Conservation (phyloP, 169 alveolate genomes). For the Plasmodium malariae region DNA sequence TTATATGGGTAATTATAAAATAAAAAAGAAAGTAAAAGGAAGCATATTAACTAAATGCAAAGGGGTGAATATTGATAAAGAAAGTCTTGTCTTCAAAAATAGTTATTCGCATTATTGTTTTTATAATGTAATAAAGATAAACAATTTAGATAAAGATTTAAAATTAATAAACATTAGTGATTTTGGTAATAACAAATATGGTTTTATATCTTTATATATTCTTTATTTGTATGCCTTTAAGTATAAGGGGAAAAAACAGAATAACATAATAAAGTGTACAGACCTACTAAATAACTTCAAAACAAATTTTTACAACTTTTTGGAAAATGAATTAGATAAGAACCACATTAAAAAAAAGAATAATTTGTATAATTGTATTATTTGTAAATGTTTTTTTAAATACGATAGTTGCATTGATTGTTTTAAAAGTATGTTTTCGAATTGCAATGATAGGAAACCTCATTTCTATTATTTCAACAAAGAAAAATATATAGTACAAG, state of each 20-base stretch:
- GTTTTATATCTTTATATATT: constrained; percentile 44
- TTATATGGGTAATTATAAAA: constrained; percentile 71
- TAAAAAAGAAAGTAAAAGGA: constrained; percentile 10
- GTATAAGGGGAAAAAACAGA: constrained; percentile 17
- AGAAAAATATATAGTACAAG: constrained; percentile 40
- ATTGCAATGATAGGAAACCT: background rate
- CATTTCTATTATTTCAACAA: constrained; percentile 6
- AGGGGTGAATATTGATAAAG: constrained; percentile 28
- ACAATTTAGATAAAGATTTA: constrained; percentile 51
- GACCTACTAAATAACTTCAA: constrained; percentile 24
- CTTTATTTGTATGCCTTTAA: constrained; percentile 31
- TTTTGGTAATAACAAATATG: constrained; percentile 2
- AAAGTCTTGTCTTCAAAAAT: constrained; percentile 16
- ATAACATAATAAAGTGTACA: background rate
- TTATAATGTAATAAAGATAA: constrained; percentile 33
- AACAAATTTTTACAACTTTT: background rate
- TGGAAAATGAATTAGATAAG: constrained; percentile 48
- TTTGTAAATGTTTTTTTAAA: constrained; percentile 55
- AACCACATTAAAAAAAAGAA: constrained; percentile 26
- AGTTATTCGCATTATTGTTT: constrained; percentile 58
- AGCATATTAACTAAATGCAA: constrained; percentile 32
- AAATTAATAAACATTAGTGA: constrained; percentile 15
- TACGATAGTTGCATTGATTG: constrained; percentile 19
- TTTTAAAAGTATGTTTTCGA: constrained; percentile 16
- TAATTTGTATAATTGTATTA: constrained; percentile 17